Conservation (phyloP, 768 basidiomycete species). For the Mycena venus region DNA sequence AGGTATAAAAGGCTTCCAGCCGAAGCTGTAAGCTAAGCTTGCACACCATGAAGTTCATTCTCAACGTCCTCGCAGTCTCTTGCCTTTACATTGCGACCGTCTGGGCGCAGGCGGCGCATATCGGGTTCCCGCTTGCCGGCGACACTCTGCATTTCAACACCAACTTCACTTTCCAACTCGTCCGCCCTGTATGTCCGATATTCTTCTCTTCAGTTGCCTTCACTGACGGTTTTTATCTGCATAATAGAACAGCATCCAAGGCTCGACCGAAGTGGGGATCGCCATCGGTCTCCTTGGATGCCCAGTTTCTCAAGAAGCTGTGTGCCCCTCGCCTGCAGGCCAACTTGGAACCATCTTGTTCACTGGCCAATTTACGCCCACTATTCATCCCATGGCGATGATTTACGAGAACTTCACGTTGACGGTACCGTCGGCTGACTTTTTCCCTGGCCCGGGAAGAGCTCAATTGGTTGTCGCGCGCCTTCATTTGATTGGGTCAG, state of each 20-base stretch:
- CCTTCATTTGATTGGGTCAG: conserved; percentile 25
- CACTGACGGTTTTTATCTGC: neutral
- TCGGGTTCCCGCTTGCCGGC: conserved; percentile 2
- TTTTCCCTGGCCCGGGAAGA: neutral
- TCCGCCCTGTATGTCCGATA: conserved; percentile 12
- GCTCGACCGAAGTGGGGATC: conserved; percentile 28
- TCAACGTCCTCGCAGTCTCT: neutral
- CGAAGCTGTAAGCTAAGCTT: neutral
- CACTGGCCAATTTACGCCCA: conserved; percentile 14
- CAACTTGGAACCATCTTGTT: conserved; percentile 10
- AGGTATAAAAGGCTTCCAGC: neutral
- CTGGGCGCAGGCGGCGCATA: conserved; percentile 16
- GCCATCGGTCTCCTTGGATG: conserved; percentile 18
- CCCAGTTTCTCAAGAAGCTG: neutral
- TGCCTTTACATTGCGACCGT: conserved; percentile 16
- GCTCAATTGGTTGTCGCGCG: conserved; percentile 24
- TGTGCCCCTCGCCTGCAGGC: conserved; percentile 5
- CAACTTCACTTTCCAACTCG: conserved; percentile 14
- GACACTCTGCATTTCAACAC: conserved; percentile 1
- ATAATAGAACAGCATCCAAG: conserved; percentile 26
- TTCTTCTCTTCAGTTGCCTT: neutral
- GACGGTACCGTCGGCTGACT: neutral
- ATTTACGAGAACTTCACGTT: conserved; percentile 29
- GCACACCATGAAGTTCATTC: conserved; percentile 9
- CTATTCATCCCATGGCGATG: neutral